A percentile compares a stretch with the other conserved stretches of the same genome.
phyloP scores from a whole-genome alignment of 805 yeast genomes.

The Metschnikowia lochheadii region DNA sequence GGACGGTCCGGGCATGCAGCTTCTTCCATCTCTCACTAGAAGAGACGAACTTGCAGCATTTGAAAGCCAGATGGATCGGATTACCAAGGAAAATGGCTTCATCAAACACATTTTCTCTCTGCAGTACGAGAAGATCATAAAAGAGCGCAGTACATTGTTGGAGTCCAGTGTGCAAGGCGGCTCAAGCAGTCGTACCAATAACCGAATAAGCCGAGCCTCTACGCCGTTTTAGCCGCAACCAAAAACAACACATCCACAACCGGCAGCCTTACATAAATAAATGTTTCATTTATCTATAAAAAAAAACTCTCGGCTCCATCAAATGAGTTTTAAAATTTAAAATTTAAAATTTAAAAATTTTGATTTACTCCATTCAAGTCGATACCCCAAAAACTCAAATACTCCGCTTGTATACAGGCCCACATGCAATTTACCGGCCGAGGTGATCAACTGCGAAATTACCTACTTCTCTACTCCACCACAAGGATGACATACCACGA shows the following conservation, averaged over 20 bases:
- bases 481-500: neutral
- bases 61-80: constrained; percentile 23
- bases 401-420: neutral
- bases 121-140: constrained; percentile 31
- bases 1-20: constrained; percentile 33
- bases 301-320: neutral
- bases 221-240: constrained; percentile 26
- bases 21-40: constrained; percentile 32
- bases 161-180: constrained; percentile 26
- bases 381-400: neutral
- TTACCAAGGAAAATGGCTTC: constrained; percentile 29
- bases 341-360: neutral
- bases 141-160: constrained; percentile 30
- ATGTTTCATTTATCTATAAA: neutral
- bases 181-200: constrained; percentile 29
- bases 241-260: neutral
- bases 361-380: neutral
- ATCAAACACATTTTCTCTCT: constrained; percentile 25
- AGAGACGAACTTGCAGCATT: constrained; percentile 30
- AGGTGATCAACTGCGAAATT: neutral
- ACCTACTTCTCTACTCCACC: neutral
- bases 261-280: neutral
- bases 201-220: constrained; percentile 37
- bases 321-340: neutral
- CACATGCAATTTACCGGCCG: neutral